Percentiles rank a stretch among this genome's conserved stretches.
phyloP scores from a whole-genome alignment of 495 filamentous ascomycete genomes.

The Neurospora terricola region DNA sequence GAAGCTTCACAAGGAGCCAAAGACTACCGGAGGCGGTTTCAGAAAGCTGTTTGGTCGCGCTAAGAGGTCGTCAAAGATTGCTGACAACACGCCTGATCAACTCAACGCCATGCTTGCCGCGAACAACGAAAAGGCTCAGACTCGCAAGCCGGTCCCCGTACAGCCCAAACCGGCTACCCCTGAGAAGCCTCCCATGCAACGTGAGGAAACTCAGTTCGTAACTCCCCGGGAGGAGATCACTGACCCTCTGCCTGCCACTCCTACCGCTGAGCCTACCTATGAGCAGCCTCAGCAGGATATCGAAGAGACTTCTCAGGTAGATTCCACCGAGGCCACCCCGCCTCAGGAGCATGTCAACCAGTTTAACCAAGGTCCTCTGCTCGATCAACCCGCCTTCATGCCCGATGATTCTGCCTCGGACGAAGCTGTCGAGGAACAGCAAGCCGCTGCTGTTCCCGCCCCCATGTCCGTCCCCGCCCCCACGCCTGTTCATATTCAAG shows the following conservation, averaged over 20 bases:
- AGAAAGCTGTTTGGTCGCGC: constrained; percentile 56
- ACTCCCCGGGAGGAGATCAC: constrained; percentile 22
- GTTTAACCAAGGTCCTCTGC: constrained; percentile 84
- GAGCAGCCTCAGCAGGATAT: constrained; percentile 36
- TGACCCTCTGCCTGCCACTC: constrained; percentile 7
- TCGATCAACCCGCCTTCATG: constrained; percentile 77
- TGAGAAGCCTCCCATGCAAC: constrained; percentile 17
- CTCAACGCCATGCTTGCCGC: constrained; percentile 24
- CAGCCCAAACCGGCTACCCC: constrained; percentile 17
- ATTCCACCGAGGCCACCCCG: constrained; percentile 53
- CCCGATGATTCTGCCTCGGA: constrained; percentile 48
- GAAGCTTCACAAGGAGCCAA: constrained; percentile 48
- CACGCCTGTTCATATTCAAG: not conserved
- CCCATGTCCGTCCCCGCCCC: constrained; percentile 28
- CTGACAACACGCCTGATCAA: constrained; percentile 35
- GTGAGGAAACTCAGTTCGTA: constrained; percentile 12
- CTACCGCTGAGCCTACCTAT: constrained; percentile 25
- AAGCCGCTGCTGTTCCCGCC: constrained; percentile 24
- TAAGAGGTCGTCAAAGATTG: constrained; percentile 43
- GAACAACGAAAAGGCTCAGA: constrained; percentile 10
- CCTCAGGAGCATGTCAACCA: constrained; percentile 65
- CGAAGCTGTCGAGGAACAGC: constrained; percentile 29
- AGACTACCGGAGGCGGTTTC: constrained; percentile 34
- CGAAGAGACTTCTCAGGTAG: constrained; percentile 48
- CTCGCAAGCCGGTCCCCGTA: constrained; percentile 11